Evolutionary conservation across 2,329 filamentous ascomycete genomes (phyloP), one percentile per base, ranked within the genome.

Genomic region (Nigrospora sphaerica): DNA sequence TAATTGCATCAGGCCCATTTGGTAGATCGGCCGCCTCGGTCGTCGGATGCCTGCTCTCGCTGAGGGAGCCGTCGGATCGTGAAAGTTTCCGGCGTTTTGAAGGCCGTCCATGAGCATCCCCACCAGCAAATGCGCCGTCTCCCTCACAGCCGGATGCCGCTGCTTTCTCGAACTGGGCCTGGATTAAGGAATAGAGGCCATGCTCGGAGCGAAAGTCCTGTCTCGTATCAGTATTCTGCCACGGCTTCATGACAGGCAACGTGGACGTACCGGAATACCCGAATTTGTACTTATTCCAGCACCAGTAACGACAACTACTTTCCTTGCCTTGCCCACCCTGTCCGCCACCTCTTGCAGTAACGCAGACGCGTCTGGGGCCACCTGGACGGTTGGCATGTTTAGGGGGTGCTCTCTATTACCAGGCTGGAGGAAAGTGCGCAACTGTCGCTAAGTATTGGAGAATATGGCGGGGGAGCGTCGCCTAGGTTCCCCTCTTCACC

Each of bases 261-360:
- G 19, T 16, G n/a, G 32, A 23, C 75, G 58, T 70, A 87, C 84
- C 43, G 84, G 84, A 59, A 88, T 88, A 46, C 85, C 85, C 51
- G 82, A 86, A 60, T 86, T 88, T 43, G 85, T 88, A 59, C 82
- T 86, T 59, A 88, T 88, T 44, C 84, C 84, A 42, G 84, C 84
- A 42, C 85, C 84, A 0, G 85, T 88, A 32, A 88, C 72, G 17
- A 88, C 78, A 10, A 88, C 74, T n/a, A 86, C 74, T 60, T 85
- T 87, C 51, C 75, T 78, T 12, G 84, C 77, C 60, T 81, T 83
- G 52, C 76, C 74, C 39, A 88, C 66, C 4, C 72, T 65, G 57
- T 86, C 77, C 56, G 85, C 83, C 52, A 88, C 79, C 32, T 77
- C 67, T 55, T 84, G 81, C n/a, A 88, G 71, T 44, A 72, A 67